Evolutionary conservation across 2,329 filamentous ascomycete genomes (phyloP).

Genomic region (Exophiala viscosa): DNA sequence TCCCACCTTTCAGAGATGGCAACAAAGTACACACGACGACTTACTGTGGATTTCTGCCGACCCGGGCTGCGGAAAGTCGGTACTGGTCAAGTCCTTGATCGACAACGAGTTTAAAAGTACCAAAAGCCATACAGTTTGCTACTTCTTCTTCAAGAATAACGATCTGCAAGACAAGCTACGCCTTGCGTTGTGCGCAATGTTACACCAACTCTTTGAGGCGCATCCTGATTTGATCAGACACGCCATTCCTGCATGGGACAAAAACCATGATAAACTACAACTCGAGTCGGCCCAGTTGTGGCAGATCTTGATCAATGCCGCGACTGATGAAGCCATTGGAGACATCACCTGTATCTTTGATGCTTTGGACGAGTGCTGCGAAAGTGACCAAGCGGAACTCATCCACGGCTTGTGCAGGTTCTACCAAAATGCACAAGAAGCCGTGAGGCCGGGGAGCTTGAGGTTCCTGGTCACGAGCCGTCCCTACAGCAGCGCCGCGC

Average conservation of each 20-base stretch:
- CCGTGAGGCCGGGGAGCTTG: slow-evolving; percentile 1
- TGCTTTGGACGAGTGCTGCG: slow-evolving; percentile 20
- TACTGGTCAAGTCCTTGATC: slow-evolving; percentile 35
- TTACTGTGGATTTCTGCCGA: slow-evolving; percentile 42
- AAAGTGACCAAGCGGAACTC: slow-evolving; percentile 2
- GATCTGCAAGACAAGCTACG: slow-evolving; percentile 32
- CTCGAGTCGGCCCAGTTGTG: slow-evolving; percentile 7
- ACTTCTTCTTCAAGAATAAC: slow-evolving; percentile 40
- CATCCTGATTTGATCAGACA: slow-evolving; percentile 28
- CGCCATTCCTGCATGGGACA: slow-evolving; percentile 4
- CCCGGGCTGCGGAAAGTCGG: slow-evolving; percentile 43
- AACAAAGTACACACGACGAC: slow-evolving; percentile 20
- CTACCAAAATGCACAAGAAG: background rate
- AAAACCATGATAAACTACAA: slow-evolving; percentile 1
- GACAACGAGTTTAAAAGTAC: slow-evolving; percentile 29
- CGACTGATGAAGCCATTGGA: background rate
- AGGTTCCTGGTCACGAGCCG: slow-evolving; percentile 32
- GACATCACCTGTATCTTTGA: slow-evolving; percentile 15
- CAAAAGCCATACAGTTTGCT: slow-evolving; percentile 29
- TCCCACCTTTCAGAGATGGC: slow-evolving; percentile 30
- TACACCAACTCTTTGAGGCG: slow-evolving; percentile 37
- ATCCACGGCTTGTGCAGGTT: slow-evolving; percentile 4
- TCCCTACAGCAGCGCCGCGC: slow-evolving; percentile 29
- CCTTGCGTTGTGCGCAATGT: slow-evolving; percentile 34
- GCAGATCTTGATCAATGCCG: slow-evolving; percentile 1